A percentile compares a stretch with the other conserved stretches of the same genome.
Evolutionary conservation across 495 filamentous ascomycete species (phyloP).

Genomic region (Aspergillus homomorphus): DNA sequence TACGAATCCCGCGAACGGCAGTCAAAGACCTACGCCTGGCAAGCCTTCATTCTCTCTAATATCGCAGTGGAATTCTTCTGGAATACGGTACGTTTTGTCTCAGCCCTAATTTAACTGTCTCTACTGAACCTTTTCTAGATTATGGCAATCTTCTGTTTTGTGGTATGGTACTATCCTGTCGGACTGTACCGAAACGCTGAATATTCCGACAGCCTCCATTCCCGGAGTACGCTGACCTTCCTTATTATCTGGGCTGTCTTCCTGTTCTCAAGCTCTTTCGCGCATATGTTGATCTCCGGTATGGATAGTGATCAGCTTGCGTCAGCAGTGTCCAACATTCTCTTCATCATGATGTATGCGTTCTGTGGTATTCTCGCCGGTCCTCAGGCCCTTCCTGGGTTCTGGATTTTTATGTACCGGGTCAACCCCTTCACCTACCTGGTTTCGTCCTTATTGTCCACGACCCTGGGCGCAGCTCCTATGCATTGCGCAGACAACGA

Average conservation of each 20-base stretch:
- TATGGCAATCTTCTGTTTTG: conserved; percentile 54
- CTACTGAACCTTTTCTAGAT: conserved; percentile 52
- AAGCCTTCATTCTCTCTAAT: conserved; percentile 63
- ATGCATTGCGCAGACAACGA: conserved; percentile 57
- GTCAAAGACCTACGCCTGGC: conserved; percentile 72
- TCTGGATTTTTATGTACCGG: conserved; percentile 73
- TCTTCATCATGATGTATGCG: conserved; percentile 36
- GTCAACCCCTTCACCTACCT: conserved; percentile 61
- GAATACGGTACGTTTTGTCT: conserved; percentile 33
- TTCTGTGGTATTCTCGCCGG: conserved; percentile 57
- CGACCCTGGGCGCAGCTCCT: conserved; percentile 45
- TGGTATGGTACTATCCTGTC: conserved; percentile 58
- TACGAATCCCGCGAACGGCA: conserved; percentile 79
- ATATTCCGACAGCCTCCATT: conserved; percentile 32
- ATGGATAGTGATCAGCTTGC: conserved; percentile 52
- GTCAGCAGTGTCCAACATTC: conserved; percentile 8
- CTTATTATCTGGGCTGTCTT: conserved; percentile 48
- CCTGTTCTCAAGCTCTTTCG: conserved; percentile 49
- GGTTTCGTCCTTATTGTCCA: conserved; percentile 23
- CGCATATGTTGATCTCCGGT: conserved; percentile 52
- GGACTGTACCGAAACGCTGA: conserved; percentile 51
- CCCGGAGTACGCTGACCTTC: conserved; percentile 48
- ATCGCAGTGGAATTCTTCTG: conserved; percentile 67
- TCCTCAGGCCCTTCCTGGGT: conserved; percentile 56
- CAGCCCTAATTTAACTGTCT: conserved; percentile 37